Conservation (phyloP, 805 yeast genomes). For the Candida awuae region DNA sequence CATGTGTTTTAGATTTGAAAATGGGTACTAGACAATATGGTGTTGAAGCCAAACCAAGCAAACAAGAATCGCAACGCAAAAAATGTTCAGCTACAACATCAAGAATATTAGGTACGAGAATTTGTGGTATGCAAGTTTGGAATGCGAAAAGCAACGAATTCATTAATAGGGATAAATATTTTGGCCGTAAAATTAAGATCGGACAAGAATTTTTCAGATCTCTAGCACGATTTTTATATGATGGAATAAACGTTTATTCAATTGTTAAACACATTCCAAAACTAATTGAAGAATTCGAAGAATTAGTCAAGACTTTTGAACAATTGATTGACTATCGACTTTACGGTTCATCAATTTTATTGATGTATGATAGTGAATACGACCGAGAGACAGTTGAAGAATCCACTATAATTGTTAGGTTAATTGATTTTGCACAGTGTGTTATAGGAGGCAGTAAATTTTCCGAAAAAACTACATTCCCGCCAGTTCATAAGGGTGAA, state of each 20-base stretch:
- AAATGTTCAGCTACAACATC: conserved; percentile 83
- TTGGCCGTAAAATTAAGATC: conserved; percentile 67
- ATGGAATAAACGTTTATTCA: conserved; percentile 54
- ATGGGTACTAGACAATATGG: conserved; percentile 99
- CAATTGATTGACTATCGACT: conserved; percentile 69
- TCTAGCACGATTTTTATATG: conserved; percentile 69
- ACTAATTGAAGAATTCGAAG: conserved; percentile 51
- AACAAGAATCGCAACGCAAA: conserved; percentile 67
- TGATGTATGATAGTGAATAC: conserved; percentile 75
- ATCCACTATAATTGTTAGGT: conserved; percentile 41
- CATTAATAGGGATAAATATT: conserved; percentile 80
- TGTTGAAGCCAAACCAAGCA: conserved; percentile 70
- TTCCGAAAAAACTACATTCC: conserved; percentile 43
- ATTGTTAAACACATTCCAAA: conserved; percentile 60
- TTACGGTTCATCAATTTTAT: conserved; percentile 81
- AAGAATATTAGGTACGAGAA: conserved; percentile 73
- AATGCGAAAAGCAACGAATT: conserved; percentile 38
- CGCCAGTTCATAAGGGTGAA: conserved; percentile 56
- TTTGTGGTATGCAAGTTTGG: conserved; percentile 94
- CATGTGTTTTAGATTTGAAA: conserved; percentile 89
- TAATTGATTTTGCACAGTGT: conserved; percentile 95
- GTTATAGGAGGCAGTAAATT: conserved; percentile 55
- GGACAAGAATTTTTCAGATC: conserved; percentile 76
- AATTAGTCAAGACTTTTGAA: conserved; percentile 46
- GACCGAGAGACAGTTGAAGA: conserved; percentile 11